Percentiles rank a stretch among this genome's conserved stretches.
Conservation (phyloP, 441 rosid species). For the Aquilaria agallochum region DNA sequence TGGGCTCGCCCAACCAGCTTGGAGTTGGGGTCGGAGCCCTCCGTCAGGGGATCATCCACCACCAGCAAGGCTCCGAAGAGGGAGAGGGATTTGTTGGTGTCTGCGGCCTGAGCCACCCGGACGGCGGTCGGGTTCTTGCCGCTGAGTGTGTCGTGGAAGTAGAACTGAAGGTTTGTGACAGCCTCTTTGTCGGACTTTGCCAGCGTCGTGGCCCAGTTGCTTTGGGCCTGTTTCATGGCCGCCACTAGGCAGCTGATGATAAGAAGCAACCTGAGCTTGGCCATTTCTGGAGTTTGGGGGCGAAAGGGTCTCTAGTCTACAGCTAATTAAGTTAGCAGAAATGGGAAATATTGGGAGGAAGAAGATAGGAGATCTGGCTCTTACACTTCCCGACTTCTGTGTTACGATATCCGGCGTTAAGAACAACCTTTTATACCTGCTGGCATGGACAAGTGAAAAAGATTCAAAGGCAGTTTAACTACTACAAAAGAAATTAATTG, state of each 20-base stretch:
- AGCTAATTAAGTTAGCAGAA: too few species aligned
- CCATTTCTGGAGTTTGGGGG: slow-evolving; percentile 17
- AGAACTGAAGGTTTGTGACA: slow-evolving; percentile 60
- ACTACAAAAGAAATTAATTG: background rate
- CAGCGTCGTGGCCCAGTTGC: slow-evolving; percentile 32
- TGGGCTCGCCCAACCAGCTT: slow-evolving; percentile 66
- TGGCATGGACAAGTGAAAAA: background rate
- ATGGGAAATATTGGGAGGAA: background rate
- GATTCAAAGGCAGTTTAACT: slow-evolving; percentile 18
- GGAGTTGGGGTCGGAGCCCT: slow-evolving; percentile 52
- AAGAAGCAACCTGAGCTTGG: slow-evolving; percentile 19
- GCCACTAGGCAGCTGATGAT: slow-evolving; percentile 19
- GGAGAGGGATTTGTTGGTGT: slow-evolving; percentile 42
- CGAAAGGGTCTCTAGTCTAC: too few species aligned
- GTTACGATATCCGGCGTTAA: background rate
- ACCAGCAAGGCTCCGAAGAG: slow-evolving; percentile 47
- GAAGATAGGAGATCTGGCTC: background rate
- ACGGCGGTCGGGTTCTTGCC: slow-evolving; percentile 57
- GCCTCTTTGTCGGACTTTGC: slow-evolving; percentile 27
- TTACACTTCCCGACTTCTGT: too few species aligned
- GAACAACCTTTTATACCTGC: background rate
- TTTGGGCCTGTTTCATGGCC: slow-evolving; percentile 24
- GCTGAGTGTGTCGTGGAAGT: slow-evolving; percentile 64
- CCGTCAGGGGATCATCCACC: slow-evolving; percentile 66
- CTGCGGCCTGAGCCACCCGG: slow-evolving; percentile 37